A percentile compares a stretch with the other conserved stretches of the same genome.
phyloP scores from a whole-genome alignment of 345 rosid genomes.

The Brassica incana region DNA sequence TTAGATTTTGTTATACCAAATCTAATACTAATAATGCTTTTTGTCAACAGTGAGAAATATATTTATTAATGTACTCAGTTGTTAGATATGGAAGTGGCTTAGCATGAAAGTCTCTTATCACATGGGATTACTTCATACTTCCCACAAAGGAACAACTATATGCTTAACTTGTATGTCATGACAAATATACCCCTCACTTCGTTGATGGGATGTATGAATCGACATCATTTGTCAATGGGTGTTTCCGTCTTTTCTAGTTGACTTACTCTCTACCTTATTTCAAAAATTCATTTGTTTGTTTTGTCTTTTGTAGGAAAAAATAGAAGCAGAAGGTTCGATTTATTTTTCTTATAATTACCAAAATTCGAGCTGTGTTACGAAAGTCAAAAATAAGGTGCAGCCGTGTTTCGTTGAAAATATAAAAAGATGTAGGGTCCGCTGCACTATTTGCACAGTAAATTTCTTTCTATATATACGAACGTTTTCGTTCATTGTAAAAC shows the following conservation, averaged over 20 bases:
- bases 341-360: background rate
- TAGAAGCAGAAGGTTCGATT: background rate
- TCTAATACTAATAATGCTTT: background rate
- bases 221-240: slow-evolving; percentile 13
- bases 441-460: too few species aligned
- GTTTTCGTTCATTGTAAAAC: too few species aligned
- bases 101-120: slow-evolving; percentile 30
- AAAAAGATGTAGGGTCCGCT: too few species aligned
- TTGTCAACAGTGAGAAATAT: background rate
- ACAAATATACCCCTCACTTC: slow-evolving; percentile 33
- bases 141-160: slow-evolving; percentile 39
- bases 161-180: slow-evolving; percentile 23
- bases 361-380: background rate
- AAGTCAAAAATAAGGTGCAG: too few species aligned
- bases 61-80: background rate
- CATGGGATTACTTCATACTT: slow-evolving; percentile 42
- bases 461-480: too few species aligned
- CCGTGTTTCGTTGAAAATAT: too few species aligned
- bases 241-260: background rate
- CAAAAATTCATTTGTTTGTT: background rate
- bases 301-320: background rate
- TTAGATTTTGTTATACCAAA: background rate
- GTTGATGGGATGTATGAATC: slow-evolving; percentile 29
- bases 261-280: background rate
- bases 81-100: slow-evolving; percentile 31